A percentile compares a stretch with the other conserved stretches of the same genome.
These are phyloP conservation scores for Lachnellula hyalina DNA, from an alignment of 2,329 filamentous ascomycete species.

Conservation along the genomic window DNA sequence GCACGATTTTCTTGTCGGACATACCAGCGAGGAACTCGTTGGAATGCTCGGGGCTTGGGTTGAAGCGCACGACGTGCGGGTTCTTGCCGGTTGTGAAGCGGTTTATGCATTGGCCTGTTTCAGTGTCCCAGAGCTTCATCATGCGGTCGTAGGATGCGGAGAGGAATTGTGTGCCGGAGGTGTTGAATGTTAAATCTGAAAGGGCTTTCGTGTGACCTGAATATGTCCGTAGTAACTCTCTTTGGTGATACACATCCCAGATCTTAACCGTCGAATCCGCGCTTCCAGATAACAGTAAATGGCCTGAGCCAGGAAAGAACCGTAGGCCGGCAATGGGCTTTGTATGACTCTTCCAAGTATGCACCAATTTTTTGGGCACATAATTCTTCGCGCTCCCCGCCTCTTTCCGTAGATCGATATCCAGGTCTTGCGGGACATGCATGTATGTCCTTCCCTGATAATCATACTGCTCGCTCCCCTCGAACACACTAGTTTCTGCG, in stretches of 20 bases:
- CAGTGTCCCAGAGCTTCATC: constrained; percentile 98
- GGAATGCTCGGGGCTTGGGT: constrained; percentile 68
- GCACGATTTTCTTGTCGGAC: constrained; percentile 98
- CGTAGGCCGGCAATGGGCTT: constrained; percentile 84
- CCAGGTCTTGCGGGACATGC: constrained; percentile 90
- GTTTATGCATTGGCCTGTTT: constrained; percentile 81
- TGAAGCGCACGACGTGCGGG: constrained; percentile 91
- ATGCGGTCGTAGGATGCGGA: constrained; percentile 89
- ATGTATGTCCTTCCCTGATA: constrained; percentile 97
- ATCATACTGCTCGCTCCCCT: constrained; percentile 77
- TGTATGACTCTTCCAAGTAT: constrained; percentile 79
- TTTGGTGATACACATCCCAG: constrained; percentile 89
- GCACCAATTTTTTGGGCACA: constrained; percentile 88
- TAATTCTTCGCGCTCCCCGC: constrained; percentile 77
- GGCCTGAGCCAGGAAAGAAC: constrained; percentile 84
- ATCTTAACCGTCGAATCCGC: constrained; percentile 90
- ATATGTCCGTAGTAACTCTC: constrained; percentile 85
- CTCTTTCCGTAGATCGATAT: constrained; percentile 79
- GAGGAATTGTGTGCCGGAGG: constrained; percentile 76
- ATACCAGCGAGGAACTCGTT: constrained; percentile 95
- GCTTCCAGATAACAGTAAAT: constrained; percentile 82
- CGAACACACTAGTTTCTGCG: constrained; percentile 80
- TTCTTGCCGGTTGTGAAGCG: constrained; percentile 93
- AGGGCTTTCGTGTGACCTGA: constrained; percentile 85
- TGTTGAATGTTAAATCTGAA: constrained; percentile 85